Evolutionary conservation across 164 flowering plant species (phyloP), one percentile per base, ranked within the genome.

Genomic region (Piper betle): DNA sequence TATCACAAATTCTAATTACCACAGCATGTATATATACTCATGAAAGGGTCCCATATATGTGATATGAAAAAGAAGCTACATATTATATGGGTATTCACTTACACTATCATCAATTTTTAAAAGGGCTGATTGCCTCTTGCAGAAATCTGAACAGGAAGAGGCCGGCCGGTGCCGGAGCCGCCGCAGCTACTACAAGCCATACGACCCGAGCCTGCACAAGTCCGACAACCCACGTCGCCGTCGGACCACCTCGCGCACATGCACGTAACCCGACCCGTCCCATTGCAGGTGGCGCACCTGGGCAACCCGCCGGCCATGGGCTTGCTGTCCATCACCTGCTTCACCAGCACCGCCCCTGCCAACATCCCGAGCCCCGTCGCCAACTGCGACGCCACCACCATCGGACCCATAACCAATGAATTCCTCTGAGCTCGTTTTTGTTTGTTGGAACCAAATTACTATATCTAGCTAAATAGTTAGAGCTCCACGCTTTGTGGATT

Each of bases 81-180:
- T 25, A 25, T 25, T 25, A 25, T 25, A 25, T 25, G 1, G 33
- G 33, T 25, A 25, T 25, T 25, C 33, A 25, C 1, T 25, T 25
- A 25, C 33, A 25, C 33, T 25, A 1, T 25, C 33, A 1, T 46
- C 50, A 15, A 39, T 13, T 39, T 25, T 59, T 52, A 59, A 4
- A 48, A 40, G 3, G 64, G 80, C 37, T 67, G 74, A 66, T 69
- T 84, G 7, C 80, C 80, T 37, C 82, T 78, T 2, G 75, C 77
- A 3, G 85, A 70, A n/a, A 91, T 37, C 69, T 80, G 91, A 64
- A 77, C 84, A 12, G 96, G 96, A 15, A 89, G 10, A 7, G 96
- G 98, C 16, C 97, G 84, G 40, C 98, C 98, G 15, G 93, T 87
- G 38, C 98, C 98, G 3, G 85, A 48, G 5, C 98, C 98, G 4